Evolutionary conservation across 139 green algal genomes (phyloP).

Genomic region (Chloropicon primus): DNA sequence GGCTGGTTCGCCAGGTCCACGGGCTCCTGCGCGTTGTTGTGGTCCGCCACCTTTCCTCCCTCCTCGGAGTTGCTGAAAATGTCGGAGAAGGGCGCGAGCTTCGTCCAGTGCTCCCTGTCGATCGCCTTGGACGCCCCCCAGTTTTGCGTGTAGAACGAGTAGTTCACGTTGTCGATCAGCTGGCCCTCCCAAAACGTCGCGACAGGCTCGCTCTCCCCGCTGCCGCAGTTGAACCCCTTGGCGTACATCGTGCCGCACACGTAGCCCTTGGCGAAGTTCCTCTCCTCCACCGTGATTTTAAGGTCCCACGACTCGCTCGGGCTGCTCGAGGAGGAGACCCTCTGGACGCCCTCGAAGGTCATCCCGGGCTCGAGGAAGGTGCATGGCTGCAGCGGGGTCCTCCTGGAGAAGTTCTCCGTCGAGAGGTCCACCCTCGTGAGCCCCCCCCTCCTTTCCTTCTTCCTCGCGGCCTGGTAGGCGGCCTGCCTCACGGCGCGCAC

Average conservation of each 20-base stretch:
- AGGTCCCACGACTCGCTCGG: constrained; percentile 21
- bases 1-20: constrained; percentile 15
- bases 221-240: constrained; percentile 25
- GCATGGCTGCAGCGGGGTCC: not conserved
- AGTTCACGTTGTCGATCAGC: constrained; percentile 58
- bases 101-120: constrained; percentile 41
- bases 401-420: not conserved
- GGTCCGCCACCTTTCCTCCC: not conserved
- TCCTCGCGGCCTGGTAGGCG: not conserved
- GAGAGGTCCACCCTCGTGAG: not conserved
- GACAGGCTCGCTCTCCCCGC: constrained; percentile 12
- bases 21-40: not conserved
- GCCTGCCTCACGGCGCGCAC: no score
- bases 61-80: not conserved
- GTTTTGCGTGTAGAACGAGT: constrained; percentile 54
- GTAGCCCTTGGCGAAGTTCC: constrained; percentile 23
- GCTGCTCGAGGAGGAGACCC: constrained; percentile 8
- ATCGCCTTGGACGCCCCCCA: constrained; percentile 32
- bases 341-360: constrained; percentile 27
- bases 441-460: not conserved
- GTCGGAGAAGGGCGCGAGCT: constrained; percentile 31
- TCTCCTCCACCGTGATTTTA: constrained; percentile 26
- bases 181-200: constrained; percentile 61
- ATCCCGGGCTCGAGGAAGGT: constrained; percentile 12
- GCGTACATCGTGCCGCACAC: constrained; percentile 45